Evolutionary conservation across 1,139 yeast genomes (phyloP), one percentile per base, ranked within the genome.

Genomic region (Candida dubliniensis): DNA sequence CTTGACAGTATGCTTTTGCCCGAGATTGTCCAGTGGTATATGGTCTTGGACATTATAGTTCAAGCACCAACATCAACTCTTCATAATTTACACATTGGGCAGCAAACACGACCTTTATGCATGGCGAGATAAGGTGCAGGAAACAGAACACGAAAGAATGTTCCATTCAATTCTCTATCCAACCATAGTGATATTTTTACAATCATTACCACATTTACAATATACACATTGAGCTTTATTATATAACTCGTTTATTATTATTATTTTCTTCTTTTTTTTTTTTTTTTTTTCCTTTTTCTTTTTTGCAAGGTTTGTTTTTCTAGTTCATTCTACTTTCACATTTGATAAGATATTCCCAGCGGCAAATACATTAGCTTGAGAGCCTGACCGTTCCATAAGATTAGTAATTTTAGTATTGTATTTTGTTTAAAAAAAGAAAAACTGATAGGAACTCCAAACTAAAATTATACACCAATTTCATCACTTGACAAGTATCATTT

Each of bases 121-220:
- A 8, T 11, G 32, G 15, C 4, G 9, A 10, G 32, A 30, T 4
- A 30, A 30, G 9, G 14, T 18, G 23, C 23, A 18, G 23, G 23
- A 18, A 18, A 18, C 23, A 15, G 40, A 37, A 37, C 23, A 9
- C 26, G 29, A 37, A 30, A 31, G 40, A 37, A 37, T 31, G 13
- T 37, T 37, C 40, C 25, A 37, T 30, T 31, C 40, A 30, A 27
- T 37, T 37, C 40, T 37, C 23, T 36, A 29, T 36, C 39, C 33
- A 29, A 29, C 30, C n/a, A 18, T 18, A 18, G 5, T 18, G 5
- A 18, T 18, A 5, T 18, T 18, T 18, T 4, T 3, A 18, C 23
- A 18, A 18, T 18, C 23, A 18, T 18, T 18, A 18, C 23, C 5
- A 18, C 23, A 4, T 18, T 18, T 18, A 18, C 23, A 13, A 30